Conservation (phyloP, 2,329 filamentous ascomycete genomes). For the Plenodomus lindquistii region DNA sequence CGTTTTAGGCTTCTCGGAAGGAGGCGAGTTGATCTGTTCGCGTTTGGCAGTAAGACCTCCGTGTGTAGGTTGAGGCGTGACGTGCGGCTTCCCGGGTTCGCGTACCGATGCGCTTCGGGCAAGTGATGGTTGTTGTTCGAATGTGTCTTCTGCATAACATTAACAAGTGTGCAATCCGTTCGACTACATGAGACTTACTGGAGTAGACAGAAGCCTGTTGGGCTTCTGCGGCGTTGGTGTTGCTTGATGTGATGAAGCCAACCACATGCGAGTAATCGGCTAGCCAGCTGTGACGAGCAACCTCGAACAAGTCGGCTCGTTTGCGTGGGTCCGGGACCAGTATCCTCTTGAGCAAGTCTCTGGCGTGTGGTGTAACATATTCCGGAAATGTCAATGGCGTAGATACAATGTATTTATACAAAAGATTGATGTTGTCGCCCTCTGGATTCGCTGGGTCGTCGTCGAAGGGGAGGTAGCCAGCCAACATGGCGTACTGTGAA, state of each 20-base stretch:
- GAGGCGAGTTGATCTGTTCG: constrained; percentile 72
- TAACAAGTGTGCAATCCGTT: constrained; percentile 3
- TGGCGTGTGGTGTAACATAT: constrained; percentile 95
- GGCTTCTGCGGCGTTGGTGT: constrained; percentile 83
- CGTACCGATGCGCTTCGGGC: constrained; percentile 91
- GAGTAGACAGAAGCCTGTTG: constrained; percentile 73
- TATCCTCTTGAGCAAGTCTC: constrained; percentile 89
- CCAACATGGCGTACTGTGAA: constrained; percentile 91
- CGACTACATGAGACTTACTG: constrained; percentile 48
- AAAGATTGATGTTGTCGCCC: constrained; percentile 96
- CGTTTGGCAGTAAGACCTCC: constrained; percentile 72
- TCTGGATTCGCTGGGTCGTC: constrained; percentile 98
- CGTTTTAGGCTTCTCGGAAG: constrained; percentile 65
- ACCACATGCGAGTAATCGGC: constrained; percentile 97
- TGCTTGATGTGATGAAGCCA: constrained; percentile 94
- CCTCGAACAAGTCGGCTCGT: constrained; percentile 93
- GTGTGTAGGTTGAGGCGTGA: constrained; percentile 49
- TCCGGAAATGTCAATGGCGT: constrained; percentile 97
- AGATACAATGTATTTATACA: constrained; percentile 99
- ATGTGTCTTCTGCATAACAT: constrained; percentile 50
- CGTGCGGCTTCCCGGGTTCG: constrained; percentile 73
- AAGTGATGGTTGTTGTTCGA: constrained; percentile 66
- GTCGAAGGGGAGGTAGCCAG: constrained; percentile 95
- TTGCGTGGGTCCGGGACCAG: constrained; percentile 94
- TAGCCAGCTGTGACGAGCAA: constrained; percentile 96